Evolutionary conservation across 2,329 filamentous ascomycete species (phyloP).

Genomic region (Neopestalotiopsis sp.): DNA sequence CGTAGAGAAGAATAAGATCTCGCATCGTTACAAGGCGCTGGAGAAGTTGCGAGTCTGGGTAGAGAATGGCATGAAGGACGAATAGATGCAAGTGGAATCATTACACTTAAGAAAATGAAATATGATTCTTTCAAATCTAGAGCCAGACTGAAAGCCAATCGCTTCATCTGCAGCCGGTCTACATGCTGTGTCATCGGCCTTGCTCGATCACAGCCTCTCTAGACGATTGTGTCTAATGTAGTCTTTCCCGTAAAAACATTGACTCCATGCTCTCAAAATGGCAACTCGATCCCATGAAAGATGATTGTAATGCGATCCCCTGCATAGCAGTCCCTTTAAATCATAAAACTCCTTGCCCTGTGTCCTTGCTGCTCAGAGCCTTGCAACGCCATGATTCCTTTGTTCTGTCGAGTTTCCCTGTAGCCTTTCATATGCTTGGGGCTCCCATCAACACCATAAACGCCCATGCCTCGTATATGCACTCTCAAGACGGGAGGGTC

Average conservation of each 20-base stretch:
- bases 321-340: neutral
- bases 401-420: neutral
- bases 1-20: constrained; percentile 85
- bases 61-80: constrained; percentile 42
- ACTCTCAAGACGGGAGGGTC: neutral
- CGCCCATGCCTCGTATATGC: neutral
- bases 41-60: constrained; percentile 87
- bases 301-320: neutral
- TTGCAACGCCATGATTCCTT: neutral
- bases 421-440: neutral
- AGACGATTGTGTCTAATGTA: neutral
- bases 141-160: too few relatives aligned
- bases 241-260: neutral
- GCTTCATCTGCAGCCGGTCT: neutral
- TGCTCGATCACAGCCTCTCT: neutral
- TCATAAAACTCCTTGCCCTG: neutral
- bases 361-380: neutral
- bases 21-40: constrained; percentile 87
- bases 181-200: neutral
- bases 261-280: neutral
- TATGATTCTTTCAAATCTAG: too few relatives aligned
- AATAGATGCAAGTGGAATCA: neutral
- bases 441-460: neutral
- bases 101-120: constrained; percentile 3
- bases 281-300: neutral